These are phyloP conservation scores for Xylariomycetidae sp. DNA, from an alignment of 2,329 filamentous ascomycete genomes.

Conservation along the genomic window DNA sequence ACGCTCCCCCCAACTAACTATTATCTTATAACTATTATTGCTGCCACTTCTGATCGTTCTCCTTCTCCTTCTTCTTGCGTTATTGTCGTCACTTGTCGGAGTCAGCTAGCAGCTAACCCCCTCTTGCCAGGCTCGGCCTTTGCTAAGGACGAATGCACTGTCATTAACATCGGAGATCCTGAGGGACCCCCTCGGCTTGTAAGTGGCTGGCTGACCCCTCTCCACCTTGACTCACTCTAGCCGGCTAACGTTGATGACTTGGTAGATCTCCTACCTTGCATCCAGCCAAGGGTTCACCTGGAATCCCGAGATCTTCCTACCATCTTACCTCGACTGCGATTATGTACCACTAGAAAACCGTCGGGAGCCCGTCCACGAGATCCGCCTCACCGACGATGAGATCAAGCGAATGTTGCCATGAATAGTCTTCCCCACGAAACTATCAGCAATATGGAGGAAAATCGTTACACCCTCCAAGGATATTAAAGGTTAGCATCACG, in stretches of 20 bases:
- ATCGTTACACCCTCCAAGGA: no score
- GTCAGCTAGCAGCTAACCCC: neutral
- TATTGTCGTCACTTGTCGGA: neutral
- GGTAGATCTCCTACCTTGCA: constrained; percentile 73
- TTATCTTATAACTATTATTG: no score
- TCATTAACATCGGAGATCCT: constrained; percentile 71
- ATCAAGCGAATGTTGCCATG: constrained; percentile 63
- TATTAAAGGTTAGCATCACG: no score
- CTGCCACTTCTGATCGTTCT: no score
- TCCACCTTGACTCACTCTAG: constrained; percentile 5
- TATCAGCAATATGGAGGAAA: no score
- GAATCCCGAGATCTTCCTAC: constrained; percentile 83
- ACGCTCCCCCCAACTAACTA: constrained; percentile 29
- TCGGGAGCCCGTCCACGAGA: constrained; percentile 74
- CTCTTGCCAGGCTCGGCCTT: constrained; percentile 63
- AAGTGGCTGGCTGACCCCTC: constrained; percentile 25
- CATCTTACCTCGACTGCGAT: constrained; percentile 71
- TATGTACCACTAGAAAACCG: constrained; percentile 71
- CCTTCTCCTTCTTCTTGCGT: neutral
- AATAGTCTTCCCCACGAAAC: no score
- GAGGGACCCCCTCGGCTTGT: constrained; percentile 71
- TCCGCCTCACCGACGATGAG: constrained; percentile 73
- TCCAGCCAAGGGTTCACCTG: constrained; percentile 77
- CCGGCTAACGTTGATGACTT: constrained; percentile 12
- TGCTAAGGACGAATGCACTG: constrained; percentile 71